Conservation (phyloP, 257 asterid genomes). For the Solanum megistacrolobum region DNA sequence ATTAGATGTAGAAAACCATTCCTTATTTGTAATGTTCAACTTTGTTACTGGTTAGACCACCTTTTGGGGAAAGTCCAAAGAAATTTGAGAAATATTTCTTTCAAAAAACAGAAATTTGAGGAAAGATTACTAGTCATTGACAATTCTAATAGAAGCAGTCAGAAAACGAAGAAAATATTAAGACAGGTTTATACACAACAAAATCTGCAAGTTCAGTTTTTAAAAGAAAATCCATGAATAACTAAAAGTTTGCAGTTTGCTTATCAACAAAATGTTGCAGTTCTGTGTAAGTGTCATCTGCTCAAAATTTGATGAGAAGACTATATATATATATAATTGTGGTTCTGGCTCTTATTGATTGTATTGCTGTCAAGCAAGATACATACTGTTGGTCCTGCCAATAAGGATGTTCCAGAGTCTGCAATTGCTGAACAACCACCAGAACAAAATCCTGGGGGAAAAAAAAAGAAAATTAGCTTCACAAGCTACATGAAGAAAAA, state of each 20-base stretch:
- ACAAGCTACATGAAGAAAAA: neutral
- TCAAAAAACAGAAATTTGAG: neutral
- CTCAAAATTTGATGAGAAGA: neutral
- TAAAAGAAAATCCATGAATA: neutral
- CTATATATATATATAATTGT: neutral
- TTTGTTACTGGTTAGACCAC: neutral
- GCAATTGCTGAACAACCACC: constrained; percentile 89
- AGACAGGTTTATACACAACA: neutral
- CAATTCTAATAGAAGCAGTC: neutral
- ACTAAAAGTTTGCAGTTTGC: neutral
- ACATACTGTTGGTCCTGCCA: constrained; percentile 94
- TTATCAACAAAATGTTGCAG: neutral
- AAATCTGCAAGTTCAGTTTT: neutral
- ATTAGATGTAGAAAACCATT: neutral
- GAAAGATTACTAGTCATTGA: neutral
- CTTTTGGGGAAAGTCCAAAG: neutral
- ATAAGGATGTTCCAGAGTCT: constrained; percentile 87
- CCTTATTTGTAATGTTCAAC: neutral
- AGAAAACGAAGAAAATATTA: neutral
- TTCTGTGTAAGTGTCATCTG: neutral
- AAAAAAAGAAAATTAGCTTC: constrained; percentile 1
- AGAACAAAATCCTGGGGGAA: constrained; percentile 53
- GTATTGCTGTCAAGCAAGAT: neutral
- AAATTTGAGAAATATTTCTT: neutral
- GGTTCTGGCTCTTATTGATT: neutral